Conservation (phyloP, 2,329 filamentous ascomycete species). For the Neonectria coccinea region DNA sequence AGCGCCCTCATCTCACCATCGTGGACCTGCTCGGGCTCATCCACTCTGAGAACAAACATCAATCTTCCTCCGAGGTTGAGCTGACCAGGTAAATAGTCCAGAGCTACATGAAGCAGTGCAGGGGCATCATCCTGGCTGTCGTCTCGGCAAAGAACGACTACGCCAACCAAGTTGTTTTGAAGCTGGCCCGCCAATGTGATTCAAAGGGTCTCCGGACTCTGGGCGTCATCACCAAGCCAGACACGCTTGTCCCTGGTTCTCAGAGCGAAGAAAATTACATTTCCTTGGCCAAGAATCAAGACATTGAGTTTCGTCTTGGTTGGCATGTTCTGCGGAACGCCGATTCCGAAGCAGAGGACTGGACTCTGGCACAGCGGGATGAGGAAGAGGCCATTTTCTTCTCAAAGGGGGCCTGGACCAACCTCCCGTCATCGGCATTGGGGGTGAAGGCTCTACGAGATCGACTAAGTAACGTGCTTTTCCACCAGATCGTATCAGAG, state of each 20-base stretch:
- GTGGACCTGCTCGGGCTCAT: constrained; percentile 63
- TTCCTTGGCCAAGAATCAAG: constrained; percentile 24
- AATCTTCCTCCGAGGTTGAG: constrained; percentile 49
- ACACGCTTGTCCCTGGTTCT: constrained; percentile 25
- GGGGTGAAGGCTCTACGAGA: constrained; percentile 62
- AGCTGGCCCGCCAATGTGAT: constrained; percentile 1
- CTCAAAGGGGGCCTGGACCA: constrained; percentile 53
- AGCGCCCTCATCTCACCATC: constrained; percentile 55
- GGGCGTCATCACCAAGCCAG: constrained; percentile 35
- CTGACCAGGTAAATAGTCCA: constrained; percentile 53
- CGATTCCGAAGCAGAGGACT: constrained; percentile 33
- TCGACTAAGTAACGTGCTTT: constrained; percentile 64
- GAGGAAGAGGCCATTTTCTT: constrained; percentile 58
- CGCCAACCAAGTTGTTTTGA: constrained; percentile 20
- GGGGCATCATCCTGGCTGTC: constrained; percentile 60
- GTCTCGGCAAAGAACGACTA: constrained; percentile 56
- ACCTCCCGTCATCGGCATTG: constrained; percentile 49
- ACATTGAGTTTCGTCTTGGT: constrained; percentile 26
- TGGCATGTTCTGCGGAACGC: constrained; percentile 43
- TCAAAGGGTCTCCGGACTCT: constrained; percentile 21
- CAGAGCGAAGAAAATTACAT: constrained; percentile 17
- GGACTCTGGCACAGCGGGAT: constrained; percentile 52
- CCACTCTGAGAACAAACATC: constrained; percentile 49
- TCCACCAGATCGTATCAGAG: constrained; percentile 58
- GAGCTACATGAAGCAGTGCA: constrained; percentile 54